These are phyloP conservation scores for Rhizopus sp. DNA, from an alignment of 371 early-diverging fungal species.

Conservation along the genomic window DNA sequence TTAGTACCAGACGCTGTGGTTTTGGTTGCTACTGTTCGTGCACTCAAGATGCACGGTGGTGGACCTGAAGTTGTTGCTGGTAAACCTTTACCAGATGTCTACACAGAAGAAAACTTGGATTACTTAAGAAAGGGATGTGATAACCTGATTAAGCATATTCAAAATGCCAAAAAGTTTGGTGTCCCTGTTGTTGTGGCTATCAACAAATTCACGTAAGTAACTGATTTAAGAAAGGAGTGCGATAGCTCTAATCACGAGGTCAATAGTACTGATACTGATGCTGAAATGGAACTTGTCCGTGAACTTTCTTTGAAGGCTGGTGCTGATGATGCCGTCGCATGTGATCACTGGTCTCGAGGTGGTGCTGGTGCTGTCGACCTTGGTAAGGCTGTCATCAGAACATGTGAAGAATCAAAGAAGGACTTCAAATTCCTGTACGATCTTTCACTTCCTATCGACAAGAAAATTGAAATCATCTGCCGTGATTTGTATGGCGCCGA, in stretches of 20 bases:
- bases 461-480: constrained; percentile 91
- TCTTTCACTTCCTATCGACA: constrained; percentile 69
- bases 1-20: constrained; percentile 92
- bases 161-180: constrained; percentile 89
- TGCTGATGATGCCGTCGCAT: constrained; percentile 82
- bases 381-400: constrained; percentile 81
- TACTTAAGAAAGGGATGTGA: constrained; percentile 80
- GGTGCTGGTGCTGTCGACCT: constrained; percentile 90
- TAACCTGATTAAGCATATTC: constrained; percentile 88
- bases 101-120: constrained; percentile 83
- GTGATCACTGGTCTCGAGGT: constrained; percentile 93
- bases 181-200: constrained; percentile 93
- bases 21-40: constrained; percentile 93
- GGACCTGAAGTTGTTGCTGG: constrained; percentile 96
- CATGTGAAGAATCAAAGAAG: constrained; percentile 60
- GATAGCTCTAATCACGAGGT: not conserved
- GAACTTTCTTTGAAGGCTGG: constrained; percentile 79
- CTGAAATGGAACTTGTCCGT: constrained; percentile 84
- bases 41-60: constrained; percentile 97
- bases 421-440: constrained; percentile 88
- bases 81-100: constrained; percentile 85
- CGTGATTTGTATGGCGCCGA: constrained; percentile 93
- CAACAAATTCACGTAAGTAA: constrained; percentile 78
- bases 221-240: not conserved
- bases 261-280: constrained; percentile 76